Conservation (phyloP, 2,329 filamentous ascomycete genomes). For the Hymenoscyphus linearis region DNA sequence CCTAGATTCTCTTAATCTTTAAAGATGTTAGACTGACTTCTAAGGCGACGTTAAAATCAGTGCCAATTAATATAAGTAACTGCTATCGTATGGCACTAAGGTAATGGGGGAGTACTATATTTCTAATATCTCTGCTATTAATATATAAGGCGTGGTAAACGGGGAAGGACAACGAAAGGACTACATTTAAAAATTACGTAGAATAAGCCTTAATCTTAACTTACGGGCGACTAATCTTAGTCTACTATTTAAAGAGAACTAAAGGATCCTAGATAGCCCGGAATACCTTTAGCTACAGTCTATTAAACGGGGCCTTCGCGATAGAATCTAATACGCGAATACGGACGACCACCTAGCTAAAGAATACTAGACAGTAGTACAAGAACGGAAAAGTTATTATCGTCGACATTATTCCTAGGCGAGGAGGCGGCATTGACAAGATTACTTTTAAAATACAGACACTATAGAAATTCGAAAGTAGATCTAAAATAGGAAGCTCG, state of each 20-base stretch:
- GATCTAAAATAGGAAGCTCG: too few species aligned
- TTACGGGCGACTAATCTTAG: neutral
- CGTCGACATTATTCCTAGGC: neutral
- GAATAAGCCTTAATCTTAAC: constrained; percentile 1
- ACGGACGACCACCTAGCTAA: neutral
- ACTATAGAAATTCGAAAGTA: too few species aligned
- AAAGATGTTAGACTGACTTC: neutral
- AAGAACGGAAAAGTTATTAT: neutral
- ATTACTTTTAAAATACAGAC: too few species aligned
- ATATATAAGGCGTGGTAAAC: neutral
- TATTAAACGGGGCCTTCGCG: neutral
- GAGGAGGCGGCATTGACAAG: too few species aligned
- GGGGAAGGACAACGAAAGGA: neutral
- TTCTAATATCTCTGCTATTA: neutral
- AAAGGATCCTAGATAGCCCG: neutral
- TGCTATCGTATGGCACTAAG: neutral
- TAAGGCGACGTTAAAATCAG: neutral
- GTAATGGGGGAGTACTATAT: neutral
- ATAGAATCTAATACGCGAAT: neutral
- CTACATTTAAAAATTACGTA: neutral
- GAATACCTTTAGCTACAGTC: neutral
- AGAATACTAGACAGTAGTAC: neutral
- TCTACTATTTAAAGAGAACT: constrained; percentile 1
- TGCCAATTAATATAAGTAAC: neutral
- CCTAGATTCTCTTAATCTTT: neutral